Evolutionary conservation across 1,284 basidiomycete species (phyloP).

Genomic region (Somion occarium): DNA sequence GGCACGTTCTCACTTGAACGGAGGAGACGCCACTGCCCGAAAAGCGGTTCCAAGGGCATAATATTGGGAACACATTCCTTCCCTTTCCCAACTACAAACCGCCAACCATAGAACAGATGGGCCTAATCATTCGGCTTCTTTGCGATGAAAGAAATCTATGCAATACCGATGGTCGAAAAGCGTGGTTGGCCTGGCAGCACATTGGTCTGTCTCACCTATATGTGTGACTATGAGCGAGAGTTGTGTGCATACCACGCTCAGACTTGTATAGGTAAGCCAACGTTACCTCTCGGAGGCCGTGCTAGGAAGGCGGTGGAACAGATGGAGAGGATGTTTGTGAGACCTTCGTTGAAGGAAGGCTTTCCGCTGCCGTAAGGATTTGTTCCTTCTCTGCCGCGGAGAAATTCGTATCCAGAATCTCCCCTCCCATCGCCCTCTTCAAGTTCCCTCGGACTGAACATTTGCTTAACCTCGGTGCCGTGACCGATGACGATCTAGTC

Average conservation of each 20-base stretch:
- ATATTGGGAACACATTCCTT: constrained; percentile 49
- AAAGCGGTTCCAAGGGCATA: constrained; percentile 42
- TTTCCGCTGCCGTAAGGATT: constrained; percentile 44
- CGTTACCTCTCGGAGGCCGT: constrained; percentile 48
- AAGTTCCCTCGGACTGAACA: constrained; percentile 63
- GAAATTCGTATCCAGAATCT: constrained; percentile 42
- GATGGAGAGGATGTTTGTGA: constrained; percentile 42
- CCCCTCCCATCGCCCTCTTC: constrained; percentile 38
- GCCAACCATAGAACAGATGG: constrained; percentile 58
- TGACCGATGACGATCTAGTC: constrained; percentile 47
- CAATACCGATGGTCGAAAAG: constrained; percentile 45
- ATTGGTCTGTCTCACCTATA: constrained; percentile 40
- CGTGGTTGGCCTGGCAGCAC: constrained; percentile 49
- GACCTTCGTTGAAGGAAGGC: constrained; percentile 44
- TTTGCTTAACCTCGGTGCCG: constrained; percentile 52
- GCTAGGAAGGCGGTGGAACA: constrained; percentile 52
- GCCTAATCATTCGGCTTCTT: constrained; percentile 44
- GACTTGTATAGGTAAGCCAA: constrained; percentile 50
- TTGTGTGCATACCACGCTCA: constrained; percentile 52
- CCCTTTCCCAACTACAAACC: constrained; percentile 50
- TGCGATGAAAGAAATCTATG: constrained; percentile 43
- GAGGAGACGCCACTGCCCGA: constrained; percentile 47
- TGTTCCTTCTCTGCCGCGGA: constrained; percentile 46
- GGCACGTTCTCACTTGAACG: constrained; percentile 54
- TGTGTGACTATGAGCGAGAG: constrained; percentile 47